Base-by-base conservation (phyloP, 2,329 filamentous ascomycete genomes). In the Apiospora marii region DNA sequence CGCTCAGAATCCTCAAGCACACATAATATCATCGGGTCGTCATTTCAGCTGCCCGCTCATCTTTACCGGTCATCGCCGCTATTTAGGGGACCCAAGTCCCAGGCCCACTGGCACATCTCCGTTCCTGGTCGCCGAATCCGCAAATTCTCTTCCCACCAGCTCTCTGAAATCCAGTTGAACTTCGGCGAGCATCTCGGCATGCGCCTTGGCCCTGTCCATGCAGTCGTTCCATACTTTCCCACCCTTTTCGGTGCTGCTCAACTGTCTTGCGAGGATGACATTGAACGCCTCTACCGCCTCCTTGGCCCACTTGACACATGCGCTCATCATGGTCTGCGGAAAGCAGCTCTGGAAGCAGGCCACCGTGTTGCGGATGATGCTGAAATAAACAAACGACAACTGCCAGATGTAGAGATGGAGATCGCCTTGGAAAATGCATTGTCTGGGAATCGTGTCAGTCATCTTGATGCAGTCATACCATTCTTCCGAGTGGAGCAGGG, bases 271-370 rank as follows among this genome's bases (percentile, higher is more conserved):
- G 49, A 99, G 86, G 69, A 96, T 91, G 67, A 87, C 88, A 78
- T 98, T 98, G 86, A 98, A 98, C 1, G 91, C 91, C 77, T 98
- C 95, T 1, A 98, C 91, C 80, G 97, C 92, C 77, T 96, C 93
- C 83, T 98, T 98, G n/a, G 95, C 95, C 96, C 96, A 99, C 80
- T 96, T 97, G 78, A 99, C 96, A 78, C 95, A 97, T 0, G 95
- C 95, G 78, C 94, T 97, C 89, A 96, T 97, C 86, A 96, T 94
- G 19, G 91, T 87, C 37, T 94, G 89, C 14, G 95, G 92, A 80
- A 98, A 98, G 81, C 94, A 97, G 70, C 87, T 85, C 80, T 97
- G 94, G 83, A 96, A 98, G 79, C 94, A 95, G 79, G 90, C 89
- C 73, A 98, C 93, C 0, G 96, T 98, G 83, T 98, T 98, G 77